These are phyloP conservation scores for Xanthoparmelia taractica DNA, from an alignment of 495 filamentous ascomycete genomes.

Conservation along the genomic window DNA sequence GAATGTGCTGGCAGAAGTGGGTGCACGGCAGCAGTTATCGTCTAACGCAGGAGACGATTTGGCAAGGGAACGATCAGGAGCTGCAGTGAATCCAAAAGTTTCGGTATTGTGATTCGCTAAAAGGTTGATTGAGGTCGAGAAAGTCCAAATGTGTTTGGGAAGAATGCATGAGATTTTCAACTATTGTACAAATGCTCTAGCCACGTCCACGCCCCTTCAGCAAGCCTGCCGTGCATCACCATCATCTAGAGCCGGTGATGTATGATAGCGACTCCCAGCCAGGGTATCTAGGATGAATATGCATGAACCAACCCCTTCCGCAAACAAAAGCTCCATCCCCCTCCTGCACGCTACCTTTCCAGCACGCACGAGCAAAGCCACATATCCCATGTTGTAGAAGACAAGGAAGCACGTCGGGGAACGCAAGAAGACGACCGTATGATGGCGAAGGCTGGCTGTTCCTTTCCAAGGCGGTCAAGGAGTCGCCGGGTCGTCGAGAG, in stretches of 20 bases:
- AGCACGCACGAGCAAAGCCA: slow-evolving; percentile 12
- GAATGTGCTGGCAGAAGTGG: no score
- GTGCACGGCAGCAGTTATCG: no score
- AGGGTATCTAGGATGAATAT: slow-evolving; percentile 10
- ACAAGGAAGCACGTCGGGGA: background rate
- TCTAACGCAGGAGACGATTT: no score
- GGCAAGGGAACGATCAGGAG: no score
- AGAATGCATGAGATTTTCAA: slow-evolving; percentile 4
- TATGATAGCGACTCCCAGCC: slow-evolving; percentile 18
- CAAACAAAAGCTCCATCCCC: slow-evolving; percentile 1
- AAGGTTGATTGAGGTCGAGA: no score
- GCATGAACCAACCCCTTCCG: slow-evolving; percentile 3
- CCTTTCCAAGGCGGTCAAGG: slow-evolving; percentile 3
- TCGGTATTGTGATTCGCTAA: no score
- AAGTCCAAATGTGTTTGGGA: background rate
- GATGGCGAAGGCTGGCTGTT: background rate
- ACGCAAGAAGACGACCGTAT: background rate
- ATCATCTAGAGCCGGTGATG: slow-evolving; percentile 16
- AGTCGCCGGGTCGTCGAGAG: slow-evolving; percentile 9
- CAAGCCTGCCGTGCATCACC: slow-evolving; percentile 18
- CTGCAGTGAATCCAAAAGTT: no score
- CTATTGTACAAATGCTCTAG: slow-evolving; percentile 13
- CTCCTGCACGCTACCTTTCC: slow-evolving; percentile 1
- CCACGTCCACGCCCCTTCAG: slow-evolving; percentile 12
- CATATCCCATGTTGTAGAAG: slow-evolving; percentile 2